Evolutionary conservation across 83 land plant genomes (phyloP), one percentile per base, ranked within the genome.

Genomic region (Diphasiastrum complanatum): DNA sequence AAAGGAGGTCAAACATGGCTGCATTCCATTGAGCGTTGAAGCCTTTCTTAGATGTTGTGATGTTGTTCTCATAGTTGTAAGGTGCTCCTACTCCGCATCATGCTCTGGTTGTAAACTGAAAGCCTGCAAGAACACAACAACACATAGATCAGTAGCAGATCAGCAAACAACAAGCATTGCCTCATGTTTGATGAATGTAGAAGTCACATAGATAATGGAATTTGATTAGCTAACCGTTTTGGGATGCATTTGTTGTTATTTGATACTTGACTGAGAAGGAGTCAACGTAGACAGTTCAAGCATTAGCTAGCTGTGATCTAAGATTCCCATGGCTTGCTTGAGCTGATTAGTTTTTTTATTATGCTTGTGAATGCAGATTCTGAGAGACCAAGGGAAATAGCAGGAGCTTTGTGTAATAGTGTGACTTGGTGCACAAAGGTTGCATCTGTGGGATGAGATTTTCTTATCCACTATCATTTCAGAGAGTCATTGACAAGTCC

Each of bases 51-150:
- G n/a, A n/a, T n/a, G n/a, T n/a, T n/a, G n/a, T n/a, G n/a, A n/a
- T n/a, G n/a, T 50, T 3, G 33, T 20, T 46, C 68, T 82, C 66
- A 68, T 49, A 82, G 60, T 82, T 82, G 65, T 82, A 75, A 64
- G 71, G 68, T 11, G 82, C 82, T 49, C 76, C 68, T 47, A 65
- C 47, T 33, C 89, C 85, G 53, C 89, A 84, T 29, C 89, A 84
- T 1, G 75, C 69, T 32, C 60, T 61, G 4, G 75, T 2, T 25
- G 75, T 79, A 46, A 75, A 55, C 38, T 60, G 75, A 73, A 84
- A 84, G 3, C 89, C 89, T 84, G 75, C 26, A 25, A 53, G 28
- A 1, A 31, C 40, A 10, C n/a, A 12, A 29, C 34, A 37, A 31
- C 43, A 25, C 45, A 47, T 0, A 1, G 11, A 12, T 40, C 14